These are phyloP conservation scores for Lepidium didymum DNA, from an alignment of 345 rosid genomes.

Conservation along the genomic window DNA sequence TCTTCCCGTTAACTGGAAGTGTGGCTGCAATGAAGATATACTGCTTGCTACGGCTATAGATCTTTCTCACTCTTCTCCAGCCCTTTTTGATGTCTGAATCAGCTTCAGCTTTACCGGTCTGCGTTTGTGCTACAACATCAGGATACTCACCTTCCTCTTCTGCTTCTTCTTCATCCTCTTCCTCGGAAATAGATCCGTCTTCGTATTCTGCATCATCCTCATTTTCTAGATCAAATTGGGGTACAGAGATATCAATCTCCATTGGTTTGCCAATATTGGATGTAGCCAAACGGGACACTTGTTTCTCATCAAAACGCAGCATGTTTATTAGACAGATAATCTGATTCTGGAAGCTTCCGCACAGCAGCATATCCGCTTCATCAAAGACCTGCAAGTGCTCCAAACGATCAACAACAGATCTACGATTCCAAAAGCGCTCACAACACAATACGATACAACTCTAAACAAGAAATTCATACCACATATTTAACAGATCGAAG, in stretches of 20 bases:
- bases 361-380: conserved; percentile 98
- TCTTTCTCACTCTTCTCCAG: conserved; percentile 79
- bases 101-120: conserved; percentile 18
- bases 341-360: conserved; percentile 87
- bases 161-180: conserved; percentile 30
- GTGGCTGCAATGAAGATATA: conserved; percentile 96
- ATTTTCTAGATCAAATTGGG: conserved; percentile 18
- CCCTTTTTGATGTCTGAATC: conserved; percentile 38
- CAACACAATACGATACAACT: conserved; percentile 32
- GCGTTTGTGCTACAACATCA: conserved; percentile 31
- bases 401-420: neutral
- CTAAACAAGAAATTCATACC: conserved; percentile 37
- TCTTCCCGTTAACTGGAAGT: conserved; percentile 88
- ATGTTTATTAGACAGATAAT: conserved; percentile 71
- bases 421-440: neutral
- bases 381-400: conserved; percentile 68
- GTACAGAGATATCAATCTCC: conserved; percentile 26
- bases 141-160: conserved; percentile 40
- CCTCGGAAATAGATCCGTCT: conserved; percentile 16
- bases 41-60: conserved; percentile 77
- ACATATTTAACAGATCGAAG: conserved; percentile 67
- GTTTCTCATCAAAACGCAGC: conserved; percentile 81
- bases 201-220: conserved; percentile 33
- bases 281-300: conserved; percentile 41
- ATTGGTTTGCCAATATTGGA: conserved; percentile 24